Conservation (phyloP, 257 asterid species). For the Salvia hispanica region DNA sequence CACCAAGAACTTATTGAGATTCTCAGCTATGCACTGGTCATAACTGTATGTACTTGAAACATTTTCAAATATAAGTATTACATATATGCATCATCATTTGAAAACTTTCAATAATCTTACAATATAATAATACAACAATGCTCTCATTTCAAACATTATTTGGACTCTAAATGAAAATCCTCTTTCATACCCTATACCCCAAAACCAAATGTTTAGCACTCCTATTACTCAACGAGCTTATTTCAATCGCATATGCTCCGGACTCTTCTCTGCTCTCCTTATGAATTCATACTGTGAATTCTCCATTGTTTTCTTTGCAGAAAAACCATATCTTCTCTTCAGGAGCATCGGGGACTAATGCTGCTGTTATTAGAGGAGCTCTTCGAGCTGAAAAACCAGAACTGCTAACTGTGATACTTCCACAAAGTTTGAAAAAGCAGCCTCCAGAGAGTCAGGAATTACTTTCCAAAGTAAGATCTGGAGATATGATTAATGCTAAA, state of each 20-base stretch:
- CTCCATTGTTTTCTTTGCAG: constrained; percentile 42
- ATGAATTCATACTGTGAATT: constrained; percentile 6
- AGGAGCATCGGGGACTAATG: constrained; percentile 98
- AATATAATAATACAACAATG: neutral
- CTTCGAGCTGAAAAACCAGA: constrained; percentile 98
- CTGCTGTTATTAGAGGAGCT: constrained; percentile 99
- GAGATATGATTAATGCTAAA: neutral
- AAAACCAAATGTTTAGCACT: too few species aligned
- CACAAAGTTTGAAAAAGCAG: constrained; percentile 90
- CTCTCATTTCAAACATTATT: neutral
- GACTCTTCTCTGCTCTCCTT: neutral
- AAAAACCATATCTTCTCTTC: constrained; percentile 95
- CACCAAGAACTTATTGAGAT: constrained; percentile 98
- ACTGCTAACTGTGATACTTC: constrained; percentile 90
- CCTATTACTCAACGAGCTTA: neutral
- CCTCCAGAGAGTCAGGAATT: constrained; percentile 97
- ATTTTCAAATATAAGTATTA: neutral
- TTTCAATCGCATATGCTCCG: neutral
- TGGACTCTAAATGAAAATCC: neutral
- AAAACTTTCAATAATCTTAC: neutral
- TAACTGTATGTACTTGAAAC: constrained; percentile 58
- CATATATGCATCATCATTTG: neutral
- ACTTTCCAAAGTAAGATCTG: constrained; percentile 79
- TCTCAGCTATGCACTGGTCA: constrained; percentile 96
- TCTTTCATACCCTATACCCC: neutral